Evolutionary conservation across 2,329 filamentous ascomycete genomes (phyloP).

Genomic region (Myriosclerotinia duriaeana): DNA sequence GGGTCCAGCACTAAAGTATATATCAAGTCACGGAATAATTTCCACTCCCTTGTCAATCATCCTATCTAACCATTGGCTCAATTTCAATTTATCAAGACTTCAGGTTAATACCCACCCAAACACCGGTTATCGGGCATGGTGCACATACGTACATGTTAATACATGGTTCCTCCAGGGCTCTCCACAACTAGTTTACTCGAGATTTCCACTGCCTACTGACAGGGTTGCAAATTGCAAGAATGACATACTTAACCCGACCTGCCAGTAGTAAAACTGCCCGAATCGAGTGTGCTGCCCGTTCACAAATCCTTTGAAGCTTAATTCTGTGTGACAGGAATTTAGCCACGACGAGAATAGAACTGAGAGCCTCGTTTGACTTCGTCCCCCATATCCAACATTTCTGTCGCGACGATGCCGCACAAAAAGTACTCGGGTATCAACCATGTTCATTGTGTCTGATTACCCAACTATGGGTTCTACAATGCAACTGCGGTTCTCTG

Average conservation of each 20-base stretch:
- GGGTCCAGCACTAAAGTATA: slow-evolving; percentile 22
- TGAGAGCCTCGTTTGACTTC: slow-evolving; percentile 3
- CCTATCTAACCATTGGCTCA: slow-evolving; percentile 17
- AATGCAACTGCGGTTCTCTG: slow-evolving; percentile 1
- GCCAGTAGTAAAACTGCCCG: neutral
- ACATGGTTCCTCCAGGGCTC: slow-evolving; percentile 20
- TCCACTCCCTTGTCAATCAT: slow-evolving; percentile 7
- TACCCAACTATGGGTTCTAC: slow-evolving; percentile 7
- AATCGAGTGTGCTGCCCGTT: neutral
- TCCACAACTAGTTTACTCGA: slow-evolving; percentile 10
- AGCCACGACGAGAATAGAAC: slow-evolving; percentile 14
- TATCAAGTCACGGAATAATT: slow-evolving; percentile 24
- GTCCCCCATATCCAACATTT: slow-evolving; percentile 1
- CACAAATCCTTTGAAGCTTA: neutral
- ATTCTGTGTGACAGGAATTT: neutral
- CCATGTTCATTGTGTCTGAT: neutral
- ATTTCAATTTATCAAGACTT: slow-evolving; percentile 17
- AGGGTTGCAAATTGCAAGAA: slow-evolving; percentile 9
- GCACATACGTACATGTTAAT: slow-evolving; percentile 21
- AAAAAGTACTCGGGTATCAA: neutral
- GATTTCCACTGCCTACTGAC: slow-evolving; percentile 3
- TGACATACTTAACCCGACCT: neutral
- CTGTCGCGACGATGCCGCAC: slow-evolving; percentile 4
- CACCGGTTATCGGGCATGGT: slow-evolving; percentile 24
- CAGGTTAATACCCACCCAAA: slow-evolving; percentile 12